phyloP scores from a whole-genome alignment of 2,329 filamentous ascomycete species.

The Botrytis paeoniae region DNA sequence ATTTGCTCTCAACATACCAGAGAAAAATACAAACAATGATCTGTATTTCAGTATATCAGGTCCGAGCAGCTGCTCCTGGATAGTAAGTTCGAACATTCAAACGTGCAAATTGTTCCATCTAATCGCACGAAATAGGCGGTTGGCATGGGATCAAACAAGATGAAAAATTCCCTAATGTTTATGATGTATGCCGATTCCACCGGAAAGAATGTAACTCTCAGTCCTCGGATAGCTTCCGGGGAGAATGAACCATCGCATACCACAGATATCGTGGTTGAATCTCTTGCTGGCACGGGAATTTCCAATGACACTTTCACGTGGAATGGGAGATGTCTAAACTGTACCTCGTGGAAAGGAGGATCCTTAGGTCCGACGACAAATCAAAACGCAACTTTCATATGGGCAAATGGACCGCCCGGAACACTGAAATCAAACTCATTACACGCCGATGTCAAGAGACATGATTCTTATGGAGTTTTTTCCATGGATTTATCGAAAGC shows the following conservation, averaged over 20 bases:
- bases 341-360: slow-evolving; percentile 49
- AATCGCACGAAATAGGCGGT: slow-evolving; percentile 40
- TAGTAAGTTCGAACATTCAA: slow-evolving; percentile 30
- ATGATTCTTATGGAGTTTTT: slow-evolving; percentile 54
- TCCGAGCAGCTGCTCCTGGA: slow-evolving; percentile 48
- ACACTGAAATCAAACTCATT: slow-evolving; percentile 44
- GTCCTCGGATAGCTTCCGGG: slow-evolving; percentile 50
- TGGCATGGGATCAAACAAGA: slow-evolving; percentile 52
- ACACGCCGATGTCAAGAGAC: slow-evolving; percentile 49
- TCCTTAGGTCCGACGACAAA: slow-evolving; percentile 49
- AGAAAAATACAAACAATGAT: slow-evolving; percentile 45
- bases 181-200: slow-evolving; percentile 51
- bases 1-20: slow-evolving; percentile 52
- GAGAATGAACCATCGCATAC: slow-evolving; percentile 51
- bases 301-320: slow-evolving; percentile 44
- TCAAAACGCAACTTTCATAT: slow-evolving; percentile 50
- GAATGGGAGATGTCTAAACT: slow-evolving; percentile 52
- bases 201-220: slow-evolving; percentile 53
- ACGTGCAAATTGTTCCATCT: not conserved
- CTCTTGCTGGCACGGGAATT: slow-evolving; percentile 49
- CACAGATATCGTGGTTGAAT: slow-evolving; percentile 43
- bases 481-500: slow-evolving; percentile 54
- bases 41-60: slow-evolving; percentile 55
- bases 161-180: slow-evolving; percentile 52
- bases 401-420: slow-evolving; percentile 52